Base-by-base conservation (phyloP, 345 rosid species). In the Isatis tinctoria region DNA sequence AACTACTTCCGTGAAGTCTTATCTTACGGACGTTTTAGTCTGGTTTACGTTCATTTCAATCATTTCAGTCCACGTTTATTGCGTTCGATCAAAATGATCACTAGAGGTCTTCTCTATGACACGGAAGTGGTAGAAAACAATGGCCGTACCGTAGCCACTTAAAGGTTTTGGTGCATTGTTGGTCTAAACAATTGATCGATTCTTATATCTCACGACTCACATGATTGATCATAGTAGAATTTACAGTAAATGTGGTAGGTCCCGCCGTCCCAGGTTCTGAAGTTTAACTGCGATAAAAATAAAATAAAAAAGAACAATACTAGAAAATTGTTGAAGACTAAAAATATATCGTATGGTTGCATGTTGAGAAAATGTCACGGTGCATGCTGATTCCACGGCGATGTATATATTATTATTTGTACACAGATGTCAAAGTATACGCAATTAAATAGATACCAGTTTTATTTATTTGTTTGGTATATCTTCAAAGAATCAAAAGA, bases 301-400 rank as follows among this genome's bases (percentile, higher is more conserved):
- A 13, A 8, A 27, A n/a, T n/a, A 59, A 27, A 26, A 10, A 6
- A 33, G 52, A 27, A 60, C 4, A 61, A 61, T 39, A 60, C 6
- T 10, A 22, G 5, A 61, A 37, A 39, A 27, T 32, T 53, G n/a
- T 26, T 45, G 52, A 35, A 33, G 12, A 35, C 47, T 2, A 4
- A 5, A 41, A 45, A 47, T 44, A 28, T 45, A 16, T 17, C 27
- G 39, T 33, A 35, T 56, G 22, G 33, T 57, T 74, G 72, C 77
- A 57, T 65, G 60, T 57, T 59, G 14, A 67, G 61, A 58, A 65
- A 67, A 67, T 67, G 67, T 74, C 78, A 66, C 69, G 45, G 67
- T 67, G 54, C 78, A 67, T 59, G 78, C 67, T 16, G 52, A 66
- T 58, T 67, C 67, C 73, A 37, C 66, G 77, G 58, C 24, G 39